Evolutionary conservation across 352 stramenopile species (phyloP).

Genomic region (Globisporangium cylindrosporum): DNA sequence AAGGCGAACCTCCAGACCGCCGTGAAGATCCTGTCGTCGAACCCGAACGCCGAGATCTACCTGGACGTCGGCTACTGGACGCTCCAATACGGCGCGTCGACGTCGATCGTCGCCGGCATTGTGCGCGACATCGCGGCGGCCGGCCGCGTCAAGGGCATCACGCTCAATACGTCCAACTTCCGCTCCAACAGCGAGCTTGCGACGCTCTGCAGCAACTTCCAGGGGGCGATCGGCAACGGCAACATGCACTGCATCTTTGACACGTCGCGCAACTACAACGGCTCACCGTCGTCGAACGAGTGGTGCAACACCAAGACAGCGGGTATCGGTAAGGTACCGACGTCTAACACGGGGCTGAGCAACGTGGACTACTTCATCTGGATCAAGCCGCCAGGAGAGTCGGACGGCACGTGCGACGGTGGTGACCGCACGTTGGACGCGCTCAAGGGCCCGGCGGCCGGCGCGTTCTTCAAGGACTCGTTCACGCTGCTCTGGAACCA

Average conservation of each 20-base stretch:
- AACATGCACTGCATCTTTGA: slow-evolving; percentile 57
- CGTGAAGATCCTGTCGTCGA: slow-evolving; percentile 47
- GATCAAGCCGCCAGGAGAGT: slow-evolving; percentile 39
- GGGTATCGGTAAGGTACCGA: slow-evolving; percentile 56
- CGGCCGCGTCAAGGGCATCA: slow-evolving; percentile 53
- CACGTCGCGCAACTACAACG: slow-evolving; percentile 45
- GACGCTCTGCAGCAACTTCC: slow-evolving; percentile 57
- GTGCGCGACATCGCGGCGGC: slow-evolving; percentile 38
- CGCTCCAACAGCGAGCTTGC: slow-evolving; percentile 47
- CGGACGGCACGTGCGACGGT: slow-evolving; percentile 6
- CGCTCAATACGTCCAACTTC: slow-evolving; percentile 84
- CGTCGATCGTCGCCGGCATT: slow-evolving; percentile 27
- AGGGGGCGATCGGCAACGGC: slow-evolving; percentile 38
- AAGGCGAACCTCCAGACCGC: slow-evolving; percentile 48
- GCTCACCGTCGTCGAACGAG: slow-evolving; percentile 21
- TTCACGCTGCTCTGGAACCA: slow-evolving; percentile 72
- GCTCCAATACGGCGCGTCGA: slow-evolving; percentile 29
- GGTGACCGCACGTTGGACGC: slow-evolving; percentile 39
- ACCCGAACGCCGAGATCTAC: slow-evolving; percentile 69
- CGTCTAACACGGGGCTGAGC: slow-evolving; percentile 40
- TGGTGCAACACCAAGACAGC: slow-evolving; percentile 31
- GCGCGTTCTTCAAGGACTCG: slow-evolving; percentile 51
- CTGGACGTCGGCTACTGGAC: slow-evolving; percentile 68
- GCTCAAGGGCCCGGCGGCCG: slow-evolving; percentile 46
- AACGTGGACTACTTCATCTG: slow-evolving; percentile 76